Evolutionary conservation across 2,329 filamentous ascomycete genomes (phyloP).

Genomic region (Tolypocladium nubicola): DNA sequence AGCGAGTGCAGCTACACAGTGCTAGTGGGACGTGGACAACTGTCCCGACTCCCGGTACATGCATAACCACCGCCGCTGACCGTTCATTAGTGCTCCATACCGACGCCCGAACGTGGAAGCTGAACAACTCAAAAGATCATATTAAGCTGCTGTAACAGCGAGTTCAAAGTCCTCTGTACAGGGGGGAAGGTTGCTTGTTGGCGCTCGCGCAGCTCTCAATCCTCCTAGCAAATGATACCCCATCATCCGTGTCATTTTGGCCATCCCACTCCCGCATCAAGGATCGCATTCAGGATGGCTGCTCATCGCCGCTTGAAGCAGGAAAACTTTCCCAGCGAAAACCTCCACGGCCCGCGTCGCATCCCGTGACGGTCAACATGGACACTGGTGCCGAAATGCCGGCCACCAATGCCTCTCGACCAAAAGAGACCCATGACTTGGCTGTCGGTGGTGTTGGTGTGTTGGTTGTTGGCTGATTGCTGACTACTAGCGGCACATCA

Average conservation of each 20-base stretch:
- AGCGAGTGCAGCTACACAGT: background rate
- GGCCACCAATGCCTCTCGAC: conserved; percentile 33
- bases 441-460: background rate
- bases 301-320: conserved; percentile 30
- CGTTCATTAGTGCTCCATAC: background rate
- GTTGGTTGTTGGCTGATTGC: background rate
- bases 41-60: background rate
- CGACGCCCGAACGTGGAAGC: background rate
- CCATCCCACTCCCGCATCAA: background rate
- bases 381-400: conserved; percentile 39
- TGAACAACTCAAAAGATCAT: background rate
- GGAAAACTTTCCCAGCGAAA: conserved; percentile 38
- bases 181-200: background rate
- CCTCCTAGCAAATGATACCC: background rate
- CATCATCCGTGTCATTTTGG: background rate
- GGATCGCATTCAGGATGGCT: background rate
- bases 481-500: background rate
- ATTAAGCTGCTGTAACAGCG: background rate
- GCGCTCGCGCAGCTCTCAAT: background rate
- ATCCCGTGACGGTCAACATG: conserved; percentile 34
- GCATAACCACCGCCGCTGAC: background rate
- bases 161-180: background rate
- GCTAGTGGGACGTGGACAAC: background rate
- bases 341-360: conserved; percentile 38
- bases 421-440: conserved; percentile 36